phyloP scores from a whole-genome alignment of 148 eudicot genomes.

The Hydrangea macrophylla region DNA sequence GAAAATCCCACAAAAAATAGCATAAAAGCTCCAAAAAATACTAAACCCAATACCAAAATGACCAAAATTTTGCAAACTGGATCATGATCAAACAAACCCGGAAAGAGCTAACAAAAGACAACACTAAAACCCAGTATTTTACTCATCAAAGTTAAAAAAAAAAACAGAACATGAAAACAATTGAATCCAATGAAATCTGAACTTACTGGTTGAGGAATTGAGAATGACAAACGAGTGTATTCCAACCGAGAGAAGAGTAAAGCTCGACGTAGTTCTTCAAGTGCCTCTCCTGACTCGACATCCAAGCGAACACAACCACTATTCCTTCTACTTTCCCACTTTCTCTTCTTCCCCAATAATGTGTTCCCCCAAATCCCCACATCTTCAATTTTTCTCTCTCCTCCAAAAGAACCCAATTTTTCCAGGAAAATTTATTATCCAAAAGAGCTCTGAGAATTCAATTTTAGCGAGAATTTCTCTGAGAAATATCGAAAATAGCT shows the following conservation, averaged over 20 bases:
- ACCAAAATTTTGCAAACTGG: background rate
- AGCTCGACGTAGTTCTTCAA: conserved; percentile 74
- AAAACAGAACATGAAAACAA: background rate
- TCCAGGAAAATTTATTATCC: background rate
- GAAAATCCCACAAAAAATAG: background rate
- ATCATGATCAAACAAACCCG: conserved; percentile 1
- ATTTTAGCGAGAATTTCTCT: background rate
- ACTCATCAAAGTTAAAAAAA: background rate
- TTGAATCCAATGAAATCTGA: background rate
- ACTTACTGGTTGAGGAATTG: conserved; percentile 88
- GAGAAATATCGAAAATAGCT: background rate
- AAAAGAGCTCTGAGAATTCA: background rate
- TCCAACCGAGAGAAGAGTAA: conserved; percentile 85
- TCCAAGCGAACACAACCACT: conserved; percentile 86
- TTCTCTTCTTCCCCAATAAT: conserved; percentile 80
- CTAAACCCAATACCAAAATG: background rate
- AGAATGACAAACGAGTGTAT: conserved; percentile 80
- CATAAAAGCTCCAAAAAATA: background rate
- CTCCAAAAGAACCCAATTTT: background rate
- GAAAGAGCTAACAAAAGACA: background rate
- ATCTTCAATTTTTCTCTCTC: conserved; percentile 21
- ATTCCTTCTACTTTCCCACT: conserved; percentile 53
- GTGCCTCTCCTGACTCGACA: conserved; percentile 83
- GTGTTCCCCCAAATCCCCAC: conserved; percentile 94
- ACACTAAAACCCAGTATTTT: background rate